Percentiles rank a stretch among this genome's conserved stretches.
Evolutionary conservation across 768 basidiomycete genomes (phyloP).

Genomic region (Naganishia onofrii): DNA sequence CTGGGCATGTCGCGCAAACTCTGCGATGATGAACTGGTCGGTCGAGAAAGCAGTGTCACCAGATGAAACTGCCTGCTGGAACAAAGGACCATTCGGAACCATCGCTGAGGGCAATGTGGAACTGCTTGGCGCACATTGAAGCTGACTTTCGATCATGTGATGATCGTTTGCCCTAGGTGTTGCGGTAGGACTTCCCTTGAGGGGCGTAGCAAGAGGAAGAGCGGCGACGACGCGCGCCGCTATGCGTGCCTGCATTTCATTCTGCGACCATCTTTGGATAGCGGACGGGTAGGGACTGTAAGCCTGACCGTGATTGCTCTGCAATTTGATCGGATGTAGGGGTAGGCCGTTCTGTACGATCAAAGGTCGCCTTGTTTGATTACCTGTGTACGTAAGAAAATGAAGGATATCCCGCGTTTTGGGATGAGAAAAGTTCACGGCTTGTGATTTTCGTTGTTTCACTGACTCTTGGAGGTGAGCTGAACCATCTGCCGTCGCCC

Average conservation of each 20-base stretch:
- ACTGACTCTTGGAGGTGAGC: not conserved
- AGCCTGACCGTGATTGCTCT: not conserved
- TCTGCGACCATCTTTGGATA: not conserved
- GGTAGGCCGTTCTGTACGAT: not conserved
- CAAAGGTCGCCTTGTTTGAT: not conserved
- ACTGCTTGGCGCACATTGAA: too few relatives aligned
- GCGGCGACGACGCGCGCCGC: not conserved
- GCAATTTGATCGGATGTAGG: not conserved
- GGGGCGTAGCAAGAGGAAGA: slow-evolving; percentile 18
- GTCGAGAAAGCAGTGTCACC: not conserved
- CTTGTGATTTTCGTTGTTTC: not conserved
- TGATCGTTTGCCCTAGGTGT: not conserved
- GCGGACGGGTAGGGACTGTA: not conserved
- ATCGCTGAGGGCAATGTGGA: too few relatives aligned
- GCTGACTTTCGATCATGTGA: not conserved
- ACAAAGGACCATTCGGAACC: too few relatives aligned
- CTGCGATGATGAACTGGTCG: not conserved
- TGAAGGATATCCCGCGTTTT: not conserved
- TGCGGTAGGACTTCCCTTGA: slow-evolving; percentile 19
- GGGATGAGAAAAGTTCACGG: not conserved
- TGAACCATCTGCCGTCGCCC: not conserved
- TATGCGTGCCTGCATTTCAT: slow-evolving; percentile 1
- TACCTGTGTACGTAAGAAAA: not conserved
- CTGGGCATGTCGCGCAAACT: slow-evolving; percentile 11
- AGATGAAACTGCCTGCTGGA: not conserved